Conservation (phyloP, 2,329 filamentous ascomycete species). For the Dactylellina parvicollis region DNA sequence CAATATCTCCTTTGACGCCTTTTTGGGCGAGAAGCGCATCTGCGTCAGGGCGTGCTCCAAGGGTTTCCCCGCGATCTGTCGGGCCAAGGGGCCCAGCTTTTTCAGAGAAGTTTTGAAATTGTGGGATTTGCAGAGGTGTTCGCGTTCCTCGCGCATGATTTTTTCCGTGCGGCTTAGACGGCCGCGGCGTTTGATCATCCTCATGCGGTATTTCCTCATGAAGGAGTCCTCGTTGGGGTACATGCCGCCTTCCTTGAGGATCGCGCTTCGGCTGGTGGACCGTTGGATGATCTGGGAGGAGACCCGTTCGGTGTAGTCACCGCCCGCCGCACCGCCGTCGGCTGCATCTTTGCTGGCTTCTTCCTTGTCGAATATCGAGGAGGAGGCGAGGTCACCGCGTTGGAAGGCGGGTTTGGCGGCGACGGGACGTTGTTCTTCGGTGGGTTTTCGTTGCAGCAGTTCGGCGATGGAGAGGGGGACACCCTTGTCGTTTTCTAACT, state of each 20-base stretch:
- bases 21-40: constrained; percentile 96
- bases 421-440: constrained; percentile 5
- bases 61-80: constrained; percentile 92
- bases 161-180: constrained; percentile 73
- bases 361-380: constrained; percentile 65
- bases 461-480: constrained; percentile 60
- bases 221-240: constrained; percentile 75
- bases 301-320: constrained; percentile 52
- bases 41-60: constrained; percentile 91
- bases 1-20: constrained; percentile 80
- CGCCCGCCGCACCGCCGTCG: constrained; percentile 61
- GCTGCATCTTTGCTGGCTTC: neutral
- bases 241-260: constrained; percentile 35
- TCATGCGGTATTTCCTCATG: constrained; percentile 80
- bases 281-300: constrained; percentile 26
- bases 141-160: constrained; percentile 65
- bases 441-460: constrained; percentile 59
- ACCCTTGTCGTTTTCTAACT: constrained; percentile 39
- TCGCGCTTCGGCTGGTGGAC: constrained; percentile 66
- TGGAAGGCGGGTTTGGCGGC: constrained; percentile 50
- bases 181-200: constrained; percentile 75
- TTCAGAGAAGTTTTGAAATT: constrained; percentile 86
- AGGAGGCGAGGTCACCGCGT: constrained; percentile 64
- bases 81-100: constrained; percentile 85
- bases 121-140: constrained; percentile 71